Percentiles rank a stretch among this genome's conserved stretches.
Evolutionary conservation across 2,329 filamentous ascomycete genomes (phyloP).

Genomic region (Leptographium lundbergii): DNA sequence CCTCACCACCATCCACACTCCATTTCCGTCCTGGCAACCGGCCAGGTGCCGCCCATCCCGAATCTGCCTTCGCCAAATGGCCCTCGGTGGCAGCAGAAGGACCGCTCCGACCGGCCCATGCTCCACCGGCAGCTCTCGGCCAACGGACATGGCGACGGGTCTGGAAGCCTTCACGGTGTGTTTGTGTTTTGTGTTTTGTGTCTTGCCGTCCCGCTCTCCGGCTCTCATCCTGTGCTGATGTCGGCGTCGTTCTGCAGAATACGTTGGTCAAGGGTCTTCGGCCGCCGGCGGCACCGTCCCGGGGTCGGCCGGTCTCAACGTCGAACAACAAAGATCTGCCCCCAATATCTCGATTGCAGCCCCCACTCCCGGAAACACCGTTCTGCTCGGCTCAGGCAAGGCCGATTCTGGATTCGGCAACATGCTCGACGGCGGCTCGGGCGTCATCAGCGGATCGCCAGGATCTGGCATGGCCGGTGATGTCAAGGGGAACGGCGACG

Average conservation of each 20-base stretch:
- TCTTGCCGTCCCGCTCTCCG: too few relatives aligned
- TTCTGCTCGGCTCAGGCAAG: background rate
- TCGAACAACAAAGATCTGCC: background rate
- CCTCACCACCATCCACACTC: slow-evolving; percentile 21
- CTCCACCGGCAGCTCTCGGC: slow-evolving; percentile 57
- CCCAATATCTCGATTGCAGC: slow-evolving; percentile 1
- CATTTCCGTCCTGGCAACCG: slow-evolving; percentile 70
- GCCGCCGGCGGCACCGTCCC: background rate
- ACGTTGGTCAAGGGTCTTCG: background rate
- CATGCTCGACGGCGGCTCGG: background rate
- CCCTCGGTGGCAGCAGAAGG: slow-evolving; percentile 42
- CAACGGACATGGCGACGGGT: background rate
- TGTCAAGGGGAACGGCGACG: background rate
- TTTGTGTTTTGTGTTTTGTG: too few relatives aligned
- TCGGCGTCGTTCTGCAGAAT: background rate
- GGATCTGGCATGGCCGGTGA: background rate
- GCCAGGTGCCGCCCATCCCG: slow-evolving; percentile 66
- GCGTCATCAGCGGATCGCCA: background rate
- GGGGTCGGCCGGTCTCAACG: background rate
- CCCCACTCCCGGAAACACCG: background rate
- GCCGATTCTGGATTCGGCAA: background rate
- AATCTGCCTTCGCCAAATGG: slow-evolving; percentile 19
- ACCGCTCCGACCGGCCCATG: slow-evolving; percentile 46
- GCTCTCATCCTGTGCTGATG: background rate
- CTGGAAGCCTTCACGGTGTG: background rate